These are phyloP conservation scores for Boletus sp. DNA, from an alignment of 1,284 basidiomycete genomes.

Conservation along the genomic window DNA sequence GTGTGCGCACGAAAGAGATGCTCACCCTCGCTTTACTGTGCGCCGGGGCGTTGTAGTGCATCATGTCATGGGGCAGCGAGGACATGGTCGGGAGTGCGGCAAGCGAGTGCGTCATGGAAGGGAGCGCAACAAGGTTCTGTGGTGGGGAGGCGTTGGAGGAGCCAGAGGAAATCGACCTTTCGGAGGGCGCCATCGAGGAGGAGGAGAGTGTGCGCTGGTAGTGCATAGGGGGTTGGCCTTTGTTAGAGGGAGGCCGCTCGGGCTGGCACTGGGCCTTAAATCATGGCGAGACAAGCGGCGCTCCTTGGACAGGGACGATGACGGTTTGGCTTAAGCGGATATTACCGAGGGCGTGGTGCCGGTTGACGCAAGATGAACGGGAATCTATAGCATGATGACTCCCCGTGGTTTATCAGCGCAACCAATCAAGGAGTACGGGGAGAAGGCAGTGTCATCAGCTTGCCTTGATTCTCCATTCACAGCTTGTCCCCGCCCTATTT, in stretches of 20 bases:
- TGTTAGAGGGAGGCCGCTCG: constrained; percentile 11
- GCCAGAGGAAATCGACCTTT: constrained; percentile 32
- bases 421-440: constrained; percentile 30
- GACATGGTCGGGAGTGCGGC: constrained; percentile 32
- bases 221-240: constrained; percentile 27
- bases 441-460: constrained; percentile 26
- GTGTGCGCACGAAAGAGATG: background rate
- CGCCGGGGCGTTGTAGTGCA: constrained; percentile 29
- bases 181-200: constrained; percentile 33
- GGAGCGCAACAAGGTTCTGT: constrained; percentile 27
- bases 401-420: constrained; percentile 32
- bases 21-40: constrained; percentile 31
- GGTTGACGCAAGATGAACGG: constrained; percentile 29
- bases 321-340: constrained; percentile 25
- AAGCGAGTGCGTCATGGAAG: constrained; percentile 34
- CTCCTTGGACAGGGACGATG: constrained; percentile 21
- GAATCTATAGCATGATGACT: constrained; percentile 29
- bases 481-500: constrained; percentile 24
- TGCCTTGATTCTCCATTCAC: constrained; percentile 20
- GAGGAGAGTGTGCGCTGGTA: constrained; percentile 30
- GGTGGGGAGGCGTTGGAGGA: constrained; percentile 33
- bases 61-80: constrained; percentile 28
- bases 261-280: constrained; percentile 21
- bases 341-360: constrained; percentile 35
- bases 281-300: constrained; percentile 27